These are phyloP conservation scores for Penicillium turbatum DNA, from an alignment of 495 filamentous ascomycete species.

Conservation along the genomic window DNA sequence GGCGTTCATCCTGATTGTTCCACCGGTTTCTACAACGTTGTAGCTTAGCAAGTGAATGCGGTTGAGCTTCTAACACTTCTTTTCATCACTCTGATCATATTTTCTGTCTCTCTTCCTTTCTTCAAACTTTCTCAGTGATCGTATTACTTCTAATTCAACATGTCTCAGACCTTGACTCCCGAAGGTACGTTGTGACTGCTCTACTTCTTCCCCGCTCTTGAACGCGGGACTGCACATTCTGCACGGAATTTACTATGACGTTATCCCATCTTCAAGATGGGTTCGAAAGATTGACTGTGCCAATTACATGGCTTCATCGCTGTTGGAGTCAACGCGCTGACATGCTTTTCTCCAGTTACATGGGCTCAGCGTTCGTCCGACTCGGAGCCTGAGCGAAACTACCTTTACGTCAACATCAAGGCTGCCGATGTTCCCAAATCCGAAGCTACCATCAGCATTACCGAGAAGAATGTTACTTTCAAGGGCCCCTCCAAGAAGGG, in stretches of 20 bases:
- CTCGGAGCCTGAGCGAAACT: constrained; percentile 77
- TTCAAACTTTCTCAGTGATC: neutral
- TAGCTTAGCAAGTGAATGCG: constrained; percentile 1
- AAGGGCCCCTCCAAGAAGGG: constrained; percentile 78
- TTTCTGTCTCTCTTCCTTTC: constrained; percentile 9
- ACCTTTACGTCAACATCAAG: constrained; percentile 85
- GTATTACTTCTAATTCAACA: constrained; percentile 15
- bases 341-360: constrained; percentile 56
- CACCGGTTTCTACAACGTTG: constrained; percentile 15
- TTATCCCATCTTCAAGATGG: constrained; percentile 5
- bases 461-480: constrained; percentile 73
- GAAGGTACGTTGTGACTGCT: constrained; percentile 38
- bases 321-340: constrained; percentile 16
- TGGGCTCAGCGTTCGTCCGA: constrained; percentile 95
- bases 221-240: constrained; percentile 26
- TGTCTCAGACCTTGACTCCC: constrained; percentile 34
- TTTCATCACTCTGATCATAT: neutral
- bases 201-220: constrained; percentile 35
- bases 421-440: constrained; percentile 70
- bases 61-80: constrained; percentile 11
- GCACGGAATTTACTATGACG: constrained; percentile 15
- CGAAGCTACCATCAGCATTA: constrained; percentile 73
- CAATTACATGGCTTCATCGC: constrained; percentile 2
- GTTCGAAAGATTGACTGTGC: neutral
- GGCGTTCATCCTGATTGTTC: constrained; percentile 5